phyloP scores from a whole-genome alignment of 75 land plant species.

The Isoetes taiwanensis region DNA sequence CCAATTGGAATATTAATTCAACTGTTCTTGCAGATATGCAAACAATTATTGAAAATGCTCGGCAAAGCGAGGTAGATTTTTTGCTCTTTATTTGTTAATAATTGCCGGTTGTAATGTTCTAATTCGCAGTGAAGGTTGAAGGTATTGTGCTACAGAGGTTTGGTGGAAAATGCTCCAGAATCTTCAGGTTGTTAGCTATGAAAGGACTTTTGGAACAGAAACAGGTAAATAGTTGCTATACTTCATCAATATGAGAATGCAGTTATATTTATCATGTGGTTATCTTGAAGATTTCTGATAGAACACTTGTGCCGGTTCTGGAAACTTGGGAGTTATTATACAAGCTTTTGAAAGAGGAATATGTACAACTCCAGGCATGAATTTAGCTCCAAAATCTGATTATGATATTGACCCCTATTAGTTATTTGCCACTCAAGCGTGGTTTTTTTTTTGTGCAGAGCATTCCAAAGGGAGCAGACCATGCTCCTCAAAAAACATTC shows the following conservation, averaged over 20 bases:
- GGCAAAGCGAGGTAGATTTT: conserved; percentile 49
- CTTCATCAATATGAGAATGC: background rate
- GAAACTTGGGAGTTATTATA: conserved; percentile 47
- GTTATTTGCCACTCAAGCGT: background rate
- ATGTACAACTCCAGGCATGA: conserved; percentile 65
- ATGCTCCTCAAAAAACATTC: conserved; percentile 23
- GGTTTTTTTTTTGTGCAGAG: conserved; percentile 15
- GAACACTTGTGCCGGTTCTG: conserved; percentile 48
- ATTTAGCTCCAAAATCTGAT: background rate
- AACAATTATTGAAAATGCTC: conserved; percentile 44
- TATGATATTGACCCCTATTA: background rate
- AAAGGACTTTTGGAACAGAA: conserved; percentile 37
- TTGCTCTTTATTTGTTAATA: background rate
- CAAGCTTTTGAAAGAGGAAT: conserved; percentile 62
- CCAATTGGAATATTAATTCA: no score
- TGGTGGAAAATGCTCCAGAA: conserved; percentile 74
- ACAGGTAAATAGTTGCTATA: conserved; percentile 17
- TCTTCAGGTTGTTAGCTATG: conserved; percentile 56
- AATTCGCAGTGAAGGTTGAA: conserved; percentile 44
- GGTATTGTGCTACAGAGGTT: conserved; percentile 59
- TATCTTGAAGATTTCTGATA: conserved; percentile 52
- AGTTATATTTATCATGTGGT: no score
- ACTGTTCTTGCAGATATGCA: conserved; percentile 34
- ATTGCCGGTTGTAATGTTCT: background rate
- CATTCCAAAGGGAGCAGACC: conserved; percentile 29